Evolutionary conservation across 164 flowering plant genomes (phyloP).

Genomic region (Piper betle): DNA sequence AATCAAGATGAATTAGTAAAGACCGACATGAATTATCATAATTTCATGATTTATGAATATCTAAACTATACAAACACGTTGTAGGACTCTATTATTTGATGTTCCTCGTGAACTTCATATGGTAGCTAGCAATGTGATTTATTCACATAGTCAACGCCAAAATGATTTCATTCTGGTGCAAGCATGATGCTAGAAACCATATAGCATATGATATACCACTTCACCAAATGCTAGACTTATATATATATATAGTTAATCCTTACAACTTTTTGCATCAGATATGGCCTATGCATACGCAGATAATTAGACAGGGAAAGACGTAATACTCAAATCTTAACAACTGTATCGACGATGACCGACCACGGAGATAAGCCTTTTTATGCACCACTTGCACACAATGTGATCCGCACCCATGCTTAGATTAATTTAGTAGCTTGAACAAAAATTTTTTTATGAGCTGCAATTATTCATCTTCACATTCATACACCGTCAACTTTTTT

Average conservation of each 20-base stretch:
- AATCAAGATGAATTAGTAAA: too few relatives aligned
- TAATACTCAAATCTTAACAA: conserved; percentile 1
- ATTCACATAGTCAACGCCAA: background rate
- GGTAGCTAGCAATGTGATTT: background rate
- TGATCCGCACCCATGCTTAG: background rate
- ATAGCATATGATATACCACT: too few relatives aligned
- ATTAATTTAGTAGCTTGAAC: background rate
- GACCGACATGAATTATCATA: too few relatives aligned
- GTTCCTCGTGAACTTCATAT: background rate
- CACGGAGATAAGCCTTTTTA: background rate
- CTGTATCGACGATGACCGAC: background rate
- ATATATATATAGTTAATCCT: background rate
- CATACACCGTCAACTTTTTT: background rate
- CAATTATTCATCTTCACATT: background rate
- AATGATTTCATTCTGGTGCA: background rate
- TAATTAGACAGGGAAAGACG: background rate
- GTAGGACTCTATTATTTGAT: too few relatives aligned
- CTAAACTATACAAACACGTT: too few relatives aligned
- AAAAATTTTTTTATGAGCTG: background rate
- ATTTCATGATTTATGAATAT: too few relatives aligned
- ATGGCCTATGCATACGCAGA: too few relatives aligned
- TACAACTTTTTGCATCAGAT: background rate
- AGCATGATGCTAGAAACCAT: background rate
- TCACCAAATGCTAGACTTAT: background rate
- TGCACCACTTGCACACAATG: background rate